A percentile compares a stretch with the other conserved stretches of the same genome.
phyloP scores from a whole-genome alignment of 2,329 filamentous ascomycete species.

The Penicillium sp. region DNA sequence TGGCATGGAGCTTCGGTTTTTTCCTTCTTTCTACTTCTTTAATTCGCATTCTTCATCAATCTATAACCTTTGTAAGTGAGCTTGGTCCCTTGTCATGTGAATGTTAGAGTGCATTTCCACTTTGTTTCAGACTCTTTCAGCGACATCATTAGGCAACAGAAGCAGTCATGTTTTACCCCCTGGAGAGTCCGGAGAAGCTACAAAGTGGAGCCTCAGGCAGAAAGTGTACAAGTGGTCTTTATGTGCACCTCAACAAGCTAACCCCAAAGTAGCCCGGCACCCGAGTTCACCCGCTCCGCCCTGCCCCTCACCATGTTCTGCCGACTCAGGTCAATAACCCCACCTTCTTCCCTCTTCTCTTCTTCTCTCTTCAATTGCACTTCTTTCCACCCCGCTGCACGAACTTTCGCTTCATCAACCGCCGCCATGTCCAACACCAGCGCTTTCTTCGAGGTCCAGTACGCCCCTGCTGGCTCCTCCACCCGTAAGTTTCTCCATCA shows the following conservation, averaged over 20 bases:
- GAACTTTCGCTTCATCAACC: conserved; percentile 51
- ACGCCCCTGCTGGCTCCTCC: conserved; percentile 43
- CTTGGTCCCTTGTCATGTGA: neutral
- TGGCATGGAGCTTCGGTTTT: conserved; percentile 23
- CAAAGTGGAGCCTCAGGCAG: conserved; percentile 15
- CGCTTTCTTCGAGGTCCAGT: conserved; percentile 73
- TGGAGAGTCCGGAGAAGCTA: conserved; percentile 9
- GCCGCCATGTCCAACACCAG: conserved; percentile 69
- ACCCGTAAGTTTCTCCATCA: conserved; percentile 27
- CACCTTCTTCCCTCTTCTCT: conserved; percentile 44
- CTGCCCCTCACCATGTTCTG: conserved; percentile 44
- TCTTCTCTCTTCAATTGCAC: conserved; percentile 41
- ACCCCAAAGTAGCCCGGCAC: conserved; percentile 24
- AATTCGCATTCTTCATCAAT: conserved; percentile 15
- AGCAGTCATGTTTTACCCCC: neutral
- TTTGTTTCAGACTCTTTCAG: neutral
- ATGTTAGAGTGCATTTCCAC: neutral
- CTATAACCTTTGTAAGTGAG: conserved; percentile 19
- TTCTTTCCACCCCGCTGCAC: conserved; percentile 34
- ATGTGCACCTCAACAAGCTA: conserved; percentile 22
- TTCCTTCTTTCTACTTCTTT: conserved; percentile 20
- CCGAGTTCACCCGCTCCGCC: conserved; percentile 28
- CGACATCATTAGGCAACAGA: neutral
- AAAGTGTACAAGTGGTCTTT: conserved; percentile 18
- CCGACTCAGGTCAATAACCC: conserved; percentile 44